These are phyloP conservation scores for Apophysomyces sp. DNA, from an alignment of 371 early-diverging fungal species.

Conservation along the genomic window DNA sequence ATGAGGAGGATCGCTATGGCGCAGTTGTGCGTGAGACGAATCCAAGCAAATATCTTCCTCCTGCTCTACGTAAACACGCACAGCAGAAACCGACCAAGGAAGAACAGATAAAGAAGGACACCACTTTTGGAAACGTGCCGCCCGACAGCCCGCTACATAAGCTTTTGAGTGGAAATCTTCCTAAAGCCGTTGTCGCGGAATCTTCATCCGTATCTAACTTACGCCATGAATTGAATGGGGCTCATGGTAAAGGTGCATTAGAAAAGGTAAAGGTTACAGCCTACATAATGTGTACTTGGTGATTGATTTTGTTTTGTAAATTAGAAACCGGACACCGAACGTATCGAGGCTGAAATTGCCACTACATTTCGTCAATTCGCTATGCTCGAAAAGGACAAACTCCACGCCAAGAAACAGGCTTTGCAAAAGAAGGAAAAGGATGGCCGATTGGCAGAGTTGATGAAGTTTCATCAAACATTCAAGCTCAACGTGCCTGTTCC, in stretches of 20 bases:
- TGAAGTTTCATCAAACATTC: constrained; percentile 75
- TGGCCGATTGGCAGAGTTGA: constrained; percentile 76
- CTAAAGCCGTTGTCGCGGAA: constrained; percentile 22
- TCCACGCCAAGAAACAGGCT: constrained; percentile 77
- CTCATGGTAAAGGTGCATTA: constrained; percentile 17
- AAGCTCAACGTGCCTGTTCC: constrained; percentile 77
- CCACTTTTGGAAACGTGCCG: not conserved
- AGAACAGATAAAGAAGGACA: constrained; percentile 10
- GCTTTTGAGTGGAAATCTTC: constrained; percentile 28
- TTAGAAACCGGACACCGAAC: constrained; percentile 32
- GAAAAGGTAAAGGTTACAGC: not conserved
- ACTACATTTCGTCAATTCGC: constrained; percentile 70
- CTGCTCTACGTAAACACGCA: constrained; percentile 69
- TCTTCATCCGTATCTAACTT: constrained; percentile 36
- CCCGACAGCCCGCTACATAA: constrained; percentile 30
- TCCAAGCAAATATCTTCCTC: constrained; percentile 80
- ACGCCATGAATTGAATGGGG: constrained; percentile 20
- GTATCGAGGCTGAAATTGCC: constrained; percentile 60
- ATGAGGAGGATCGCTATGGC: constrained; percentile 89
- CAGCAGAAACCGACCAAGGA: constrained; percentile 18
- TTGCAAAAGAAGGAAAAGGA: constrained; percentile 73
- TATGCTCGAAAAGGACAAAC: constrained; percentile 73
- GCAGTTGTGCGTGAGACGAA: constrained; percentile 70
- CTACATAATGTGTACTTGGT: not conserved
- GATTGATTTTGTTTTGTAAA: not conserved